Evolutionary conservation across 306 rosid genomes (phyloP), one percentile per base, ranked within the genome.

Genomic region (Fagus crenata): DNA sequence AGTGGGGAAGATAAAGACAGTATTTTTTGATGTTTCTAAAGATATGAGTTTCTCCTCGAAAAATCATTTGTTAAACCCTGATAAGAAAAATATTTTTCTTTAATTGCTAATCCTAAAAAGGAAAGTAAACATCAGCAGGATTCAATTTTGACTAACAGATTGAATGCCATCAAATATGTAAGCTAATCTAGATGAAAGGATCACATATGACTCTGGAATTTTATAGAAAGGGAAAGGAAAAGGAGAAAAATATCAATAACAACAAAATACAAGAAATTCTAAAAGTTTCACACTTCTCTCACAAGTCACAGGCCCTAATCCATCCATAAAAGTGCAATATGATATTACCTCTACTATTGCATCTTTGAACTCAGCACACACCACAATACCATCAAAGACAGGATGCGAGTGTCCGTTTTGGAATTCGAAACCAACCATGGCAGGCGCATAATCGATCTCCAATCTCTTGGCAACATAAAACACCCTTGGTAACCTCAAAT

Each of bases 361-460:
- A 79, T 87, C 93, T 87, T 87, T 88, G 87, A 92, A 94, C 87
- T 94, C 97, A 6, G 96, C 75, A 76, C 98, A 94, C 63, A 94
- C 95, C 81, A 92, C 98, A 79, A 94, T 90, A 75, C 98, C 98
- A 75, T 94, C 92, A 79, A 81, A 90, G 77, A 90, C 89, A 8
- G 98, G 98, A 81, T 88, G 77, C 53, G 98, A 82, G 71, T 89
- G 96, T 17, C 98, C 95, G 68, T 90, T 92, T 88, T 81, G 86
- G 81, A 83, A 90, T 82, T 94, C 98, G 73, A 94, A 94, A 77
- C 96, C 98, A 82, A 94, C 93, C 95, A 94, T 88, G 67, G 98
- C 98, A 36, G 97, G 92, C 1, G 98, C 98, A 77, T 87, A 94
- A 85, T 94, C 98, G 58, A 94, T 90, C 82, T 85, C 96, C 69